These are phyloP conservation scores for Leccinum broughii DNA, from an alignment of 768 basidiomycete species.

Conservation along the genomic window DNA sequence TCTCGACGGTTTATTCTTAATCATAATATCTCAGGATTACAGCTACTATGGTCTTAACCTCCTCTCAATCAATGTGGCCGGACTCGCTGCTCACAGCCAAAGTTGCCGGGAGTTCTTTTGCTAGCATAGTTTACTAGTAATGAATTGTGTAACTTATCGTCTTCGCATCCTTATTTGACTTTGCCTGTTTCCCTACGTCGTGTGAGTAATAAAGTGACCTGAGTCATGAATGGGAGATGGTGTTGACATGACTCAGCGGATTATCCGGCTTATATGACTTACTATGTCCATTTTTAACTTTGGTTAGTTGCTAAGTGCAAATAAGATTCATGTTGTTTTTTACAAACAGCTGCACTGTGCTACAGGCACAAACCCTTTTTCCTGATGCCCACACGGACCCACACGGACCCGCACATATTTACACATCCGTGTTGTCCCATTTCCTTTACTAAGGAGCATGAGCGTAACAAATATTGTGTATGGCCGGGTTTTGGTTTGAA, in stretches of 20 bases:
- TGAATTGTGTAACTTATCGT: not conserved
- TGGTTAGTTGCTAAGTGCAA: not conserved
- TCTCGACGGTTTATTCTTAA: no score
- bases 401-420: no score
- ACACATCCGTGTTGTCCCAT: no score
- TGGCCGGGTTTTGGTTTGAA: no score
- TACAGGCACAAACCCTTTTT: no score
- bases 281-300: not conserved
- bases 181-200: not conserved
- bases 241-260: not conserved
- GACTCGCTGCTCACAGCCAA: not conserved
- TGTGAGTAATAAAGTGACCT: not conserved
- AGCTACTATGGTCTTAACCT: not conserved
- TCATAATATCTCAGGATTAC: not conserved
- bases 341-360: no score
- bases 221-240: not conserved
- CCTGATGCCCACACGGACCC: no score
- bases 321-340: not conserved
- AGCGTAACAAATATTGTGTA: no score
- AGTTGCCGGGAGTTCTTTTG: not conserved
- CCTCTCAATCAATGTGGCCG: not conserved
- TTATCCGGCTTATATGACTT: not conserved
- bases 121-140: not conserved
- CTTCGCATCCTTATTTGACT: not conserved
- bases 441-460: no score